Percentiles rank a stretch among this genome's conserved stretches.
These are phyloP conservation scores for Stentor coeruleus DNA, from an alignment of 73 alveolate genomes.

Conservation along the genomic window DNA sequence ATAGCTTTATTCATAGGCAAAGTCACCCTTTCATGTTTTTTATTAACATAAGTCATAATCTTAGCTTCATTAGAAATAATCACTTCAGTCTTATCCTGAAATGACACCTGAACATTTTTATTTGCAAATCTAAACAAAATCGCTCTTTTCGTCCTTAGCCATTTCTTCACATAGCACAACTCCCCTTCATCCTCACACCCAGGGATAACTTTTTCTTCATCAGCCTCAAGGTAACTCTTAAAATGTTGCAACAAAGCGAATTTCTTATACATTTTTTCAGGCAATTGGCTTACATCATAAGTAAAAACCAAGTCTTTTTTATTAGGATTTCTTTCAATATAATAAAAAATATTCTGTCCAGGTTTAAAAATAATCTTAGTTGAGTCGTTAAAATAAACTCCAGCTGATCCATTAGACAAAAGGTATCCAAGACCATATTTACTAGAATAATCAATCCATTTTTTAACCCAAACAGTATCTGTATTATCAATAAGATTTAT, in stretches of 20 bases:
- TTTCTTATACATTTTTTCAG: neutral
- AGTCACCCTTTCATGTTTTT: constrained; percentile 70
- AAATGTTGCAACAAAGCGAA: neutral
- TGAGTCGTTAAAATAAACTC: constrained; percentile 43
- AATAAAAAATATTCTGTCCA: constrained; percentile 22
- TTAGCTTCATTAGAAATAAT: constrained; percentile 70
- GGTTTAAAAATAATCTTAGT: constrained; percentile 38
- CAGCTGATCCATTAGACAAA: constrained; percentile 36
- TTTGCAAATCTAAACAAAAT: constrained; percentile 83
- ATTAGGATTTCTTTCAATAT: constrained; percentile 49
- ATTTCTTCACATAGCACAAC: constrained; percentile 55
- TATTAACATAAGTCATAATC: constrained; percentile 80
- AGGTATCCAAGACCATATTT: constrained; percentile 51
- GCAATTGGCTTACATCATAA: neutral
- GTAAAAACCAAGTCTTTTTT: neutral
- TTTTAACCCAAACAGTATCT: neutral
- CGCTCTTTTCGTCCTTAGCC: constrained; percentile 84
- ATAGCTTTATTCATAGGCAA: constrained; percentile 71
- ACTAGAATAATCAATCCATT: constrained; percentile 49
- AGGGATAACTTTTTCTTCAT: neutral
- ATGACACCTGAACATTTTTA: constrained; percentile 81
- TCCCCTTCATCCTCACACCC: neutral
- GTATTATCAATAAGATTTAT: neutral
- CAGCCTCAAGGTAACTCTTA: neutral
- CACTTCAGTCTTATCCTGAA: constrained; percentile 86